Evolutionary conservation across 2,329 filamentous ascomycete species (phyloP), one percentile per base, ranked within the genome.

Genomic region (Diaporthe ampelina): DNA sequence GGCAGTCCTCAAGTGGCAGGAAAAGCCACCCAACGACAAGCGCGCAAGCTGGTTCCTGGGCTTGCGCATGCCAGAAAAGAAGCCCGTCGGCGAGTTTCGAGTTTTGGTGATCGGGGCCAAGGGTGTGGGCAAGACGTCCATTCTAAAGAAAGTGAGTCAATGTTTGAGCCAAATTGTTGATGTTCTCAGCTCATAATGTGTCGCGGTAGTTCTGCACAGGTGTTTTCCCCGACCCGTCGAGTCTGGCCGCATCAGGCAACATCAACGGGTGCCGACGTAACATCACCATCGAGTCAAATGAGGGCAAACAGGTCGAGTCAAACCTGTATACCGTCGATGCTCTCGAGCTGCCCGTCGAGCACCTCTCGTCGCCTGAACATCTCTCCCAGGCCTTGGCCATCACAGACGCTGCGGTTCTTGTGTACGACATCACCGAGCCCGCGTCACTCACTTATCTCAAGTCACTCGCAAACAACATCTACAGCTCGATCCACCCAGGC

Each of bases 61-160:
- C 19, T n/a, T 63, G 26, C 75, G 70, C 56, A 58, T 68, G 15
- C 57, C 72, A 50, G 63, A 54, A 26, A 72, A 69, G 35, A 79
- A 77, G 26, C 76, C 80, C 7, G 80, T 76, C 0, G 83, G 81
- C 13, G 83, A 85, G 65, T 82, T 86, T 74, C 80, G 82, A 57
- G 76, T 86, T 29, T 79, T 86, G 35, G 78, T 86, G 17, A 77
- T 85, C 21, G 85, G 84, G 7, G 81, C 80, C 2, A 81, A 82
- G 43, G 82, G 83, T 0, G 82, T 81, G 57, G 84, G 85, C n/a
- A 86, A 86, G 77, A 85, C 84, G 11, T 81, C 83, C 6, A 78
- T 86, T 9, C 74, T 86, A 17, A 83, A 82, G 7, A 81, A 81
- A 76, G 84, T 85, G 77, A 76, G 37, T 37, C 63, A 21, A 19